Evolutionary conservation across 2,329 filamentous ascomycete species (phyloP).

Genomic region (Diaporthe australafricana): DNA sequence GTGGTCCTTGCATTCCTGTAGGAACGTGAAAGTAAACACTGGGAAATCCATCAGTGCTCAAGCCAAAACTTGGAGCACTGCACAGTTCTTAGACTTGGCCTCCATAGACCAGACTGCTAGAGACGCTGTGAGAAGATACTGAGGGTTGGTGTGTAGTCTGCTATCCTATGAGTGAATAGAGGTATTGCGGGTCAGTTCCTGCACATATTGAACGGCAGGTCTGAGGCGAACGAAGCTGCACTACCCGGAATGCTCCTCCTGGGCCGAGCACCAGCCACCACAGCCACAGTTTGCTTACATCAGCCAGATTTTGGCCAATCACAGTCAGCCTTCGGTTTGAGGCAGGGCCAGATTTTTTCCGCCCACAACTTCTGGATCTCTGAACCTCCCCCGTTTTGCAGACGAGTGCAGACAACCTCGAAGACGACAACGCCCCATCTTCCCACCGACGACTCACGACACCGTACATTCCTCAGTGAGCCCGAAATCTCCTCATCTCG

Average conservation of each 20-base stretch:
- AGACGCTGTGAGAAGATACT: not conserved
- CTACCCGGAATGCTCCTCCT: not conserved
- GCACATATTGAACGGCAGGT: not conserved
- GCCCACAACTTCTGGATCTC: conserved; percentile 25
- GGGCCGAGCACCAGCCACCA: not conserved
- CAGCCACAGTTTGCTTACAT: conserved; percentile 7
- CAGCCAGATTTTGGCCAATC: not conserved
- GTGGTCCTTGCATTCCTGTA: not conserved
- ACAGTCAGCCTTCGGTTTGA: not conserved
- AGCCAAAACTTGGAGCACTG: not conserved
- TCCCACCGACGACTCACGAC: conserved; percentile 43
- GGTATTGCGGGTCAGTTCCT: not conserved
- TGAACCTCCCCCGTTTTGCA: conserved; percentile 21
- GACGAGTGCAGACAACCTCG: conserved; percentile 28
- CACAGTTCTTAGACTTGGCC: not conserved
- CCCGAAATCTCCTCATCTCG: conserved; percentile 27
- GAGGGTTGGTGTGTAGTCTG: not conserved
- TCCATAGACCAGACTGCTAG: too few relatives aligned
- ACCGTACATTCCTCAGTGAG: conserved; percentile 41
- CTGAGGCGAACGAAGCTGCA: not conserved
- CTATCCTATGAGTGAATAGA: not conserved
- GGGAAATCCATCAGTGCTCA: not conserved
- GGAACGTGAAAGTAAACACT: not conserved
- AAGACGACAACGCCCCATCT: conserved; percentile 31
- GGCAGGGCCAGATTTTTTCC: conserved; percentile 29